Evolutionary conservation across 345 rosid species (phyloP), one percentile per base, ranked within the genome.

Genomic region (Populus euphratica): DNA sequence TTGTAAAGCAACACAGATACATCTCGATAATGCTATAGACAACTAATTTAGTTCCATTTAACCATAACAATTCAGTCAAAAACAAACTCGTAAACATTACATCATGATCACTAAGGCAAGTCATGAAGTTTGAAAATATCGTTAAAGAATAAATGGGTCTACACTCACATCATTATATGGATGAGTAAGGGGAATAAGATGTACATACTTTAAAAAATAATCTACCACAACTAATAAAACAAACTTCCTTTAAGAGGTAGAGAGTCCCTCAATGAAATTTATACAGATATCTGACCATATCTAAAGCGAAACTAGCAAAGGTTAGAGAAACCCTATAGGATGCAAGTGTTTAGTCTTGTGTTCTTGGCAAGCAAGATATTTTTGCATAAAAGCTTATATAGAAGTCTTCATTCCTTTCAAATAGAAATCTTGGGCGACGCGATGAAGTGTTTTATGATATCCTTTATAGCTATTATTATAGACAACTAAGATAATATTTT

Each of bases 321-420:
- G 39, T 6, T 65, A 39, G 31, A 65, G n/a, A 10, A 65, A 1
- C 0, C 68, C 12, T 3, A 11, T 4, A 8, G 13, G 44, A 41
- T 41, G 44, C 0, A 41, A 41, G 11, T 9, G 44, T 11, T 41
- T 3, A 41, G 13, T 8, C 11, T 41, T 41, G 11, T 41, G 13
- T 2, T 11, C 2, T 41, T 41, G 44, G 2, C 13, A 41, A 0
- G 11, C 3, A 9, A 41, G 44, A 41, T 11, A 9, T 1, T 9
- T 12, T 0, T 0, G 13, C 2, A 41, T 0, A 41, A 8, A 9
- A 11, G 13, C 0, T 2, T 41, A 2, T 2, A 41, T 8, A 0
- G 13, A 41, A 41, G 44, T 11, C 11, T 41, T 41, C 44, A 41
- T 41, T 2, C 44, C 44, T 2, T 41, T 2, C 44, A 0, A 41